These are phyloP conservation scores for Sporobolomyces pararoseus DNA, from an alignment of 768 basidiomycete genomes.

Conservation along the genomic window DNA sequence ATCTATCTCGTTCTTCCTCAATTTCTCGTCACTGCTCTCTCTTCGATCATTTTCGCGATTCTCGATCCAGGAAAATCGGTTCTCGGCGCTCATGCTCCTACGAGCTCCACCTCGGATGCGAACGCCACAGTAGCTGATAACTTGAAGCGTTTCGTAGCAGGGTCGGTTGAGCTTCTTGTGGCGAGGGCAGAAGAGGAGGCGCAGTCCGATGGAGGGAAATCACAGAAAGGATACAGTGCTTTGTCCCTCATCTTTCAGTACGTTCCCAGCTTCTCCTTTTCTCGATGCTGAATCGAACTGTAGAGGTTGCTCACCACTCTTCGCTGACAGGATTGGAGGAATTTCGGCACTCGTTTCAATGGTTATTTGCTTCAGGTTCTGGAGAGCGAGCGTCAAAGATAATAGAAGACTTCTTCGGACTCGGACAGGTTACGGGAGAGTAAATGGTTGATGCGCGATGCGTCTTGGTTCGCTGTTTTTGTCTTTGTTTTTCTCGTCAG, in stretches of 20 bases:
- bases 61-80: conserved; percentile 59
- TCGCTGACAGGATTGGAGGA: conserved; percentile 32
- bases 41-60: conserved; percentile 79
- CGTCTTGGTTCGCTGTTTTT: not conserved
- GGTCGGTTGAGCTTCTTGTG: not conserved
- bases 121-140: no score
- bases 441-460: not conserved
- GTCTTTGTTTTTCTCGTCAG: not conserved
- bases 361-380: conserved; percentile 31
- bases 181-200: not conserved
- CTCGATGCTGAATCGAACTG: not conserved
- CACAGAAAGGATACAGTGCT: conserved; percentile 21
- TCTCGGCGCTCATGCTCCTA: conserved; percentile 7
- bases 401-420: not conserved
- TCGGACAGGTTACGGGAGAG: conserved; percentile 5
- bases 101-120: not conserved
- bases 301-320: not conserved
- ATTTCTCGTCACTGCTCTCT: conserved; percentile 81
- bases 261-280: not conserved
- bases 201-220: not conserved
- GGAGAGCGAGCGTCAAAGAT: conserved; percentile 21
- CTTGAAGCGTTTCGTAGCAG: not conserved
- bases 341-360: conserved; percentile 26
- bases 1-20: conserved; percentile 91
- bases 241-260: conserved; percentile 39